Evolutionary conservation across 1,139 yeast species (phyloP), one percentile per base, ranked within the genome.

Genomic region (Nakaseomyces delphensis): DNA sequence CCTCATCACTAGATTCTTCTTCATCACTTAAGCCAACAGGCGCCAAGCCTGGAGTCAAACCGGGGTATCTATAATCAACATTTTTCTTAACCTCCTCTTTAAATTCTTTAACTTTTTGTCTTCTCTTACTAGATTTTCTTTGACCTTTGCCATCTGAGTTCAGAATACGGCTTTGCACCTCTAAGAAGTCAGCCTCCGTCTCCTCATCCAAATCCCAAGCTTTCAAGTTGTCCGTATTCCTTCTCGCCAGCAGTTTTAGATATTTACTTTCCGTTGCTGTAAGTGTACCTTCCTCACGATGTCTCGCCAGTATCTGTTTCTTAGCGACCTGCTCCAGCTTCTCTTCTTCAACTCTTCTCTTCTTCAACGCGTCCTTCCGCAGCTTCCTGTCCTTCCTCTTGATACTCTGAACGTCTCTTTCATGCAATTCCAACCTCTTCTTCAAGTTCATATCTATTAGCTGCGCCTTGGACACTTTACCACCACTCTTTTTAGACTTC

Each of bases 11-110:
- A 13, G 64, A 58, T 32, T 64, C 69, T 38, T 69, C 71, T 60
- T 60, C 65, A 47, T 70, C 74, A 43, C 69, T 70, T 52, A 71
- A 73, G 41, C 80, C 95, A 16, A 85, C 93, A 13, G 95, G 95
- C 0, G 95, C 96, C 62, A 86, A 71, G 43, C 96, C 96, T 1
- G 95, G 96, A 0, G 96, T 86, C 45, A 86, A 69, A 11, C 94
- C 94, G 38, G 86, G 79, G 52, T 71, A 73, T 36, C 61, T 57
- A 35, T 56, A 56, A 37, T 55, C 63, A 24, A 45, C 43, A 2
- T 53, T 52, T 42, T 25, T 48, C 39, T 49, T 52, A 43, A 29
- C 45, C 40, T 47, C 49, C 47, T 54, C 62, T 43, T 53, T 57
- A 43, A 57, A 56, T 27, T 46, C 45, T 39, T 54, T 55, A 13